These are phyloP conservation scores for Fusarium goolgardi DNA, from an alignment of 2,329 filamentous ascomycete species.

Conservation along the genomic window DNA sequence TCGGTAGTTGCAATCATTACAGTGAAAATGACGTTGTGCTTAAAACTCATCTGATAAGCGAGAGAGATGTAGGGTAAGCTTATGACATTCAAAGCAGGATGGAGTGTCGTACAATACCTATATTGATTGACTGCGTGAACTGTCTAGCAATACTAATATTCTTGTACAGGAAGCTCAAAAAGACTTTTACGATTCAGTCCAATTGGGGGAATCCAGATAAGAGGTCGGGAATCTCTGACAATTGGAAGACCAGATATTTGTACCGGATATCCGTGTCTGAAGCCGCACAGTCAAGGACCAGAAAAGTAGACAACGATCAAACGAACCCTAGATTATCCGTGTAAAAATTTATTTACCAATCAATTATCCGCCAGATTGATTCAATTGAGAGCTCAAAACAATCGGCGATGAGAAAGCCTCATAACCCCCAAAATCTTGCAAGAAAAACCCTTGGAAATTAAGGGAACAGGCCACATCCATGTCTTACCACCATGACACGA, in stretches of 20 bases:
- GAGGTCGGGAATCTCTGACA: too few relatives aligned
- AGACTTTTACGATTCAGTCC: too few relatives aligned
- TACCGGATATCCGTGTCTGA: too few relatives aligned
- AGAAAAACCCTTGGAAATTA: background rate
- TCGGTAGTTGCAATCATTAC: background rate
- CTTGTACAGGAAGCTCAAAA: too few relatives aligned
- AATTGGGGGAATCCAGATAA: too few relatives aligned
- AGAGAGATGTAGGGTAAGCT: background rate
- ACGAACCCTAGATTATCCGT: background rate
- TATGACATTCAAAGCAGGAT: too few relatives aligned
- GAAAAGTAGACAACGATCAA: background rate
- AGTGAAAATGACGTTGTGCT: background rate
- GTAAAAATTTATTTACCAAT: background rate
- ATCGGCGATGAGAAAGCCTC: background rate
- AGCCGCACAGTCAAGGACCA: too few relatives aligned
- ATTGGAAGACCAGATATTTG: too few relatives aligned
- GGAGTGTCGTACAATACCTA: too few relatives aligned
- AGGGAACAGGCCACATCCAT: background rate
- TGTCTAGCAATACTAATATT: too few relatives aligned
- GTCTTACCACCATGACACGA: background rate
- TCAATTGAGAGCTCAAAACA: background rate
- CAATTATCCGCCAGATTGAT: background rate
- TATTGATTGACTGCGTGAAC: too few relatives aligned
- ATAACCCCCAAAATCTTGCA: background rate
- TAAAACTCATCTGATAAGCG: too few relatives aligned